Base-by-base conservation (phyloP, 768 basidiomycete species). In the Hebeloma cylindrosporum region DNA sequence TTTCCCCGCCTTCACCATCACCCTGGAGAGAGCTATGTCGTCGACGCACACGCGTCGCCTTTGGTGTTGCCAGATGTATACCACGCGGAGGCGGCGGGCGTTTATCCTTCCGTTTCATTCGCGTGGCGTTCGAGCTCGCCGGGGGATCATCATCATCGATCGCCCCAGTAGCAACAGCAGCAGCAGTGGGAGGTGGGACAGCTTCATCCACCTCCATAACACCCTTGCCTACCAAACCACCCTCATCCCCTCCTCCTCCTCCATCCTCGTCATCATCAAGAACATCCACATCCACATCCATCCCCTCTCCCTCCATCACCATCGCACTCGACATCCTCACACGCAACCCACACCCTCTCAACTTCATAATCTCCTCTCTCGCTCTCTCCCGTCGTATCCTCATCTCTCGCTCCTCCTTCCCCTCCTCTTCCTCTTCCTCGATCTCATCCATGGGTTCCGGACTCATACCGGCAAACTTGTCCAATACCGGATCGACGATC, bases 261-360 rank as follows among this genome's bases (percentile, higher is more conserved):
- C 26, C 30, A 20, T 46, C 31, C 10, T 45, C 49, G 36, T 63
- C 56, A 33, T 63, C 69, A 26, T 67, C 70, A 18, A 66, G 71
- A 23, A 83, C 71, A 49, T 85, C 81, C 8, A 84, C 80, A 29
- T 82, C 78, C 35, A 65, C 70, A 43, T 73, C 82, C 57, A 84
- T 82, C 45, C 85, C 82, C 21, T 74, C 79, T 2, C 74, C 58
- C 51, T 85, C 82, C 21, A 83, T 77, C 1, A 72, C 77, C 39
- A 52, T 51, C 28, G 43, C 46, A 13, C 59, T 56, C 47, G 64
- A 28, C 50, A 22, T 44, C 35, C 33, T 51, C 31, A 67, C 39
- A 50, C 56, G 57, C 35, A 51, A 25, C 34, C 57, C 49, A 10
- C 53, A 48, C 5, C 53, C 44, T 9, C 59, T 60, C 11, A 78